Evolutionary conservation across 352 stramenopile species (phyloP).

Genomic region (Phytophthora nicotianae): DNA sequence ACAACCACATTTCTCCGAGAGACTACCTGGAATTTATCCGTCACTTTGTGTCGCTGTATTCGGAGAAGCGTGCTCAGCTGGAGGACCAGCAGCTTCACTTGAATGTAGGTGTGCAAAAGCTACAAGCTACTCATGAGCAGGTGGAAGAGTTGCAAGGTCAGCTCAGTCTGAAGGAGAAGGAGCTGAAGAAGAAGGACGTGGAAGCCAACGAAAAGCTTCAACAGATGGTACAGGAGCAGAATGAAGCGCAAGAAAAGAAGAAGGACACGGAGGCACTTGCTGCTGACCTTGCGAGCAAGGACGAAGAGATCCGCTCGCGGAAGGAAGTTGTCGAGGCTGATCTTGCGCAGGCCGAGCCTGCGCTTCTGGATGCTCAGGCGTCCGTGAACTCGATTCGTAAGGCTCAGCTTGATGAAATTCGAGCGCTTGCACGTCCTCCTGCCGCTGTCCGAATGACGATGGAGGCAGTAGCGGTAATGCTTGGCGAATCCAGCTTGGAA

Average conservation of each 20-base stretch:
- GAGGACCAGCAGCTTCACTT: conserved; percentile 98
- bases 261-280: conserved; percentile 96
- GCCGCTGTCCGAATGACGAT: conserved; percentile 97
- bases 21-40: conserved; percentile 94
- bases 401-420: conserved; percentile 98
- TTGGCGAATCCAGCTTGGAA: conserved; percentile 96
- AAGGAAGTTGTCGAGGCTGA: conserved; percentile 96
- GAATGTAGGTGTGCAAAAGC: conserved; percentile 98
- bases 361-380: conserved; percentile 95
- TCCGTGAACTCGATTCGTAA: conserved; percentile 99
- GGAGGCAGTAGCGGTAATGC: conserved; percentile 97
- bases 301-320: conserved; percentile 94
- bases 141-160: conserved; percentile 92
- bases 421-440: conserved; percentile 95
- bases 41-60: conserved; percentile 91
- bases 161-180: conserved; percentile 93
- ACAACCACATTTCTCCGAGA: conserved; percentile 91
- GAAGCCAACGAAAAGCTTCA: conserved; percentile 98
- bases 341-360: conserved; percentile 97
- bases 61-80: conserved; percentile 91
- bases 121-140: conserved; percentile 98
- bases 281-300: conserved; percentile 94
- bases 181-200: conserved; percentile 96
- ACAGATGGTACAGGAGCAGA: conserved; percentile 99
- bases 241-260: conserved; percentile 97